Evolutionary conservation across 306 rosid genomes (phyloP).

Genomic region (Adenanthera pavonina): DNA sequence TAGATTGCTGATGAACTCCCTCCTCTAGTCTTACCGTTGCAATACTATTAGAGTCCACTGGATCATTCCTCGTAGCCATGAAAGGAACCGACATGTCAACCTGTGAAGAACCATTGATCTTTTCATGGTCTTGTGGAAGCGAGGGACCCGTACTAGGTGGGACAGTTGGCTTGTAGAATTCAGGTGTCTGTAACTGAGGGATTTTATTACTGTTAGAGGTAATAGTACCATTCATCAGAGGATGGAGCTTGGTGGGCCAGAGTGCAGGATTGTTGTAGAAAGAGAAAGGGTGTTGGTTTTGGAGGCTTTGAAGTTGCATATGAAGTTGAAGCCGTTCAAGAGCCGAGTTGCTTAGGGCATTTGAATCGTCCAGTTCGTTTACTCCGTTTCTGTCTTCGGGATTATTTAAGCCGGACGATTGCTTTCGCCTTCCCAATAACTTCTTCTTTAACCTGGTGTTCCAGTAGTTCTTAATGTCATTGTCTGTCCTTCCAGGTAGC

Average conservation of each 20-base stretch:
- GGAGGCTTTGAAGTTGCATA: constrained; percentile 87
- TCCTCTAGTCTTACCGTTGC: background rate
- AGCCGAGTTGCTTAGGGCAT: constrained; percentile 77
- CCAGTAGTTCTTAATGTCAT: constrained; percentile 98
- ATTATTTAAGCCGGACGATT: constrained; percentile 46
- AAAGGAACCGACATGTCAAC: background rate
- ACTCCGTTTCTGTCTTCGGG: constrained; percentile 44
- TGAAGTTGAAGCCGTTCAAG: constrained; percentile 95
- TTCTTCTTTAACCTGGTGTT: constrained; percentile 97
- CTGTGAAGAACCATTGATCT: background rate
- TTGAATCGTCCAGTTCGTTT: constrained; percentile 43
- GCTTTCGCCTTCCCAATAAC: constrained; percentile 84
- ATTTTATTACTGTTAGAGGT: background rate
- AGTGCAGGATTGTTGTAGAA: constrained; percentile 66
- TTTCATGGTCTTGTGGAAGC: background rate
- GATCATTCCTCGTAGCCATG: background rate
- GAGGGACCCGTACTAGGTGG: background rate
- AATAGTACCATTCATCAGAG: constrained; percentile 22
- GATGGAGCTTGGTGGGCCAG: constrained; percentile 93
- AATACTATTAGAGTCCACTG: background rate
- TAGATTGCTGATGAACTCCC: constrained; percentile 14
- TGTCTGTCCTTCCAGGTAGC: constrained; percentile 97
- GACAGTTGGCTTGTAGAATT: constrained; percentile 39
- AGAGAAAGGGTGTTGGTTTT: constrained; percentile 80
- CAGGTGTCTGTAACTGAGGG: constrained; percentile 22